Evolutionary conservation across 1,284 basidiomycete genomes (phyloP).

Genomic region (Veloporphyrellus conicus): DNA sequence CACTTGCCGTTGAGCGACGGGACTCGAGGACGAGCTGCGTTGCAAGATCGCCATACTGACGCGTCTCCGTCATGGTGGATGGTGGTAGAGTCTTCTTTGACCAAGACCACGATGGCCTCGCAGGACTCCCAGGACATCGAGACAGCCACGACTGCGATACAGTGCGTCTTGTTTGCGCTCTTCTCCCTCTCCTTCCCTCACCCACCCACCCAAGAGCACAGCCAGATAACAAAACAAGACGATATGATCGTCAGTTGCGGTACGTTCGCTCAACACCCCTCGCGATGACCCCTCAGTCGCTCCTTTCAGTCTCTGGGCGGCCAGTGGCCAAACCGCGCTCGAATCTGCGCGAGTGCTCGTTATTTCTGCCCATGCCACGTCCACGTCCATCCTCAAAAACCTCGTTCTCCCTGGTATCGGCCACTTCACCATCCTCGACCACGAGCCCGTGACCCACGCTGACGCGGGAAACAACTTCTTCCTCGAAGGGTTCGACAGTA

Average conservation of each 20-base stretch:
- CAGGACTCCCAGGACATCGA: conserved; percentile 50
- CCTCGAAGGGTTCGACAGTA: conserved; percentile 68
- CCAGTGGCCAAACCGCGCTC: conserved; percentile 88
- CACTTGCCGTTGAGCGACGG: conserved; percentile 75
- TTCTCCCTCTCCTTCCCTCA: not conserved
- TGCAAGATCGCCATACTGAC: conserved; percentile 78
- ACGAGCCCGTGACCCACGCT: conserved; percentile 54
- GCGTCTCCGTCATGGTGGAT: conserved; percentile 31
- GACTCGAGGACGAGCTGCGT: conserved; percentile 86
- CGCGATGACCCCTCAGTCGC: not conserved
- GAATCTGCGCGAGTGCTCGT: conserved; percentile 83
- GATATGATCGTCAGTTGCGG: conserved; percentile 91
- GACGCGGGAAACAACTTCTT: conserved; percentile 98
- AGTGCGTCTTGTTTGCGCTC: conserved; percentile 34
- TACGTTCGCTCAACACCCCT: conserved; percentile 32
- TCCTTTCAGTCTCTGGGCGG: conserved; percentile 82
- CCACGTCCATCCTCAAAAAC: conserved; percentile 88
- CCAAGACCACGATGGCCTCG: conserved; percentile 25
- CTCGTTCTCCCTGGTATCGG: conserved; percentile 93
- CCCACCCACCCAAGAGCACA: conserved; percentile 31
- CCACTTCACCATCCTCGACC: conserved; percentile 84
- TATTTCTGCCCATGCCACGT: conserved; percentile 74
- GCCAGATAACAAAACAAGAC: conserved; percentile 81
- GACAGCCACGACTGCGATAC: conserved; percentile 45
- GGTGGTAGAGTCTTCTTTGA: not conserved